Base-by-base conservation (phyloP, 2,329 filamentous ascomycete species). In the Aspergillus tanneri region DNA sequence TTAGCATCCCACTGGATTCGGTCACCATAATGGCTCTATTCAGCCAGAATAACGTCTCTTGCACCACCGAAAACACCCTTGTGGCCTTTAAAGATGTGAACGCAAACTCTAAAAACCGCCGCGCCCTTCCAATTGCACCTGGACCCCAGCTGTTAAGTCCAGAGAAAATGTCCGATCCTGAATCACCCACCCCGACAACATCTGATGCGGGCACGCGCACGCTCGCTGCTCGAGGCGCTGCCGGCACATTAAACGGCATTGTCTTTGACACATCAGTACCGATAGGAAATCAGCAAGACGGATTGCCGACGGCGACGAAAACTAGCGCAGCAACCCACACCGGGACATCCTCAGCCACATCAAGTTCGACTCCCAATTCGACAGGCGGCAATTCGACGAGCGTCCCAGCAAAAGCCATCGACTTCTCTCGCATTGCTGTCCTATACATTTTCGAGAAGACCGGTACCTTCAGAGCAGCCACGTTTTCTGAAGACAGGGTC, bases 61-160 rank as follows among this genome's bases (percentile, higher is more conserved):
- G 93, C 68, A 82, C 83, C 7, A 83, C 85, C 0, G 87, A 96
- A 66, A 97, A 97, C 61, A 86, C 90, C 0, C 77, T 99, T 3
- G 86, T 97, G 12, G 90, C 88, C 0, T 95, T 96, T 67, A 81
- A 88, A 57, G 86, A 85, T 51, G 65, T 62, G 34, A 36, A 52
- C 14, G 63, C 48, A 3, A 53, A 39, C 44, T 53, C 47, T 23
- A 62, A 61, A 30, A 62, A 57, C 42, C 62, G 65, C 22, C 66
- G 65, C 35, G 50, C 56, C 22, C 22, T 58, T 8, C 35, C 46
- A 2, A 11, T 42, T 3, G 50, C 16, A 52, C 18, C 22, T 45
- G 24, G n/a, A 9, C 22, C 16, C 12, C 23, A 46, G 11, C n/a
- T 30, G 8, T 46, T 41, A 2, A 43, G 24, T 12, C 28, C 49